phyloP scores from a whole-genome alignment of 148 eudicot genomes.

The Vaccinium darrowii region DNA sequence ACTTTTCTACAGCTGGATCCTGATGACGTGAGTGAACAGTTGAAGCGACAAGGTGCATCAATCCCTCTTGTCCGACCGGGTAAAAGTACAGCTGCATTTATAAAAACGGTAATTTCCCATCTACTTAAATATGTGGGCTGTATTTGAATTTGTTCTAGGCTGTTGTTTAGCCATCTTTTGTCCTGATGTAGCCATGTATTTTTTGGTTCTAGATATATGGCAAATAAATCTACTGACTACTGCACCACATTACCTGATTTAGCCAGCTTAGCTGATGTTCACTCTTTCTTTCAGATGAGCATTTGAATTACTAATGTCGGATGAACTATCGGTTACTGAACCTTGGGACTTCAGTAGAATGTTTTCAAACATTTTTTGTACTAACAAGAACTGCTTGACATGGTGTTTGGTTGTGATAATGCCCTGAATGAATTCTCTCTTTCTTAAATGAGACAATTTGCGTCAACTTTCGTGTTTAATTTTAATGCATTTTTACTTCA shows the following conservation, averaged over 20 bases:
- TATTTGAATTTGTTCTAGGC: not conserved
- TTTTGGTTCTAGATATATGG: conserved; percentile 4
- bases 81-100: conserved; percentile 75
- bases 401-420: not conserved
- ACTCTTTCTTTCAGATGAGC: not conserved
- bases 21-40: conserved; percentile 93
- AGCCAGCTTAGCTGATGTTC: not conserved
- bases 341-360: not conserved
- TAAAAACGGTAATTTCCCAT: conserved; percentile 64
- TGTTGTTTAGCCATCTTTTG: not conserved
- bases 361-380: not conserved
- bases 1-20: conserved; percentile 97
- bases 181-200: not conserved
- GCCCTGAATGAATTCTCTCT: too few relatives aligned
- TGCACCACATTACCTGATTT: too few relatives aligned
- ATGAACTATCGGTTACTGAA: not conserved
- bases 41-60: conserved; percentile 98
- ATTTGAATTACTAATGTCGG: not conserved
- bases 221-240: not conserved
- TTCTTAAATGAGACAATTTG: too few relatives aligned
- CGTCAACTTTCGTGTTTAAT: too few relatives aligned
- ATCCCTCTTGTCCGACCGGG: conserved; percentile 99
- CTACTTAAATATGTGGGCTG: not conserved
- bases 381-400: not conserved
- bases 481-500: too few relatives aligned